phyloP scores from a whole-genome alignment of 352 stramenopile species.

The Pythium aquatile region DNA sequence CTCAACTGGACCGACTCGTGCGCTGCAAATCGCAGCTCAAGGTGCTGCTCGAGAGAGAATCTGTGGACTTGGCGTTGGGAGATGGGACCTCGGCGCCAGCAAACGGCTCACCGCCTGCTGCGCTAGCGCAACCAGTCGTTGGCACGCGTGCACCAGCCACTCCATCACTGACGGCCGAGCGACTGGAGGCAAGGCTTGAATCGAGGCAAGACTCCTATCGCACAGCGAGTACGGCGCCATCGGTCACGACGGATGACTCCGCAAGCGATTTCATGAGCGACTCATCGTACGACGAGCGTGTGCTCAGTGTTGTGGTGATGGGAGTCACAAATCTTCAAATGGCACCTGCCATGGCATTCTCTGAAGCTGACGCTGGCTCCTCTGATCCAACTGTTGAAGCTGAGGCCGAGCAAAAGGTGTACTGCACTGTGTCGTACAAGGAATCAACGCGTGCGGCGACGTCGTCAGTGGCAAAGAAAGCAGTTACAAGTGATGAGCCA shows the following conservation, averaged over 20 bases:
- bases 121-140: slow-evolving; percentile 2
- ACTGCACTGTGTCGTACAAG: slow-evolving; percentile 80
- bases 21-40: slow-evolving; percentile 70
- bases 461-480: slow-evolving; percentile 41
- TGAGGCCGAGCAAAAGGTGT: slow-evolving; percentile 56
- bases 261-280: slow-evolving; percentile 60
- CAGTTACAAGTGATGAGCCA: not conserved
- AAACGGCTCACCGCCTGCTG: slow-evolving; percentile 1
- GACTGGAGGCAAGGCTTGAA: slow-evolving; percentile 7
- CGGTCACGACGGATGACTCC: slow-evolving; percentile 67
- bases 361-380: not conserved
- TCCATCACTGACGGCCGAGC: slow-evolving; percentile 3
- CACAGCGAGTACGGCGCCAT: slow-evolving; percentile 21
- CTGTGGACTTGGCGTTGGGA: slow-evolving; percentile 51
- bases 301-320: slow-evolving; percentile 70
- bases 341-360: slow-evolving; percentile 8
- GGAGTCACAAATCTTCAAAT: slow-evolving; percentile 74
- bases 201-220: slow-evolving; percentile 4
- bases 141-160: not conserved
- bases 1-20: slow-evolving; percentile 56
- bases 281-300: slow-evolving; percentile 63
- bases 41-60: slow-evolving; percentile 60
- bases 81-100: slow-evolving; percentile 13
- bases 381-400: not conserved
- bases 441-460: slow-evolving; percentile 73